phyloP scores from a whole-genome alignment of 2,329 filamentous ascomycete species.

The Epichloe amarillans region DNA sequence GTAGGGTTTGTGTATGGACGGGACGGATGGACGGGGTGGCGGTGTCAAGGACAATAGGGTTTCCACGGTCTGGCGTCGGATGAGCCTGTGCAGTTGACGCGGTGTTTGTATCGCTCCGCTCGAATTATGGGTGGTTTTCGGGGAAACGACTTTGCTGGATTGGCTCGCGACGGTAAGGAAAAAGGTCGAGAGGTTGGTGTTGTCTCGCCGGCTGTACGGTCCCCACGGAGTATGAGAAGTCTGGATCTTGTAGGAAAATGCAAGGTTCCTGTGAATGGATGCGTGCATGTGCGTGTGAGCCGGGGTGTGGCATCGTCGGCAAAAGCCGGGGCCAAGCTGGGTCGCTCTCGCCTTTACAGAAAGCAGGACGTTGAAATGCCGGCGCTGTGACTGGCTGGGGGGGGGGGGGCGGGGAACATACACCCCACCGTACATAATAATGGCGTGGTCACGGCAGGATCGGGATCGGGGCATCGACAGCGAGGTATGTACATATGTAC shows the following conservation, averaged over 20 bases:
- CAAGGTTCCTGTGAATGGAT: no score
- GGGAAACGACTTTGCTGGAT: no score
- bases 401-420: background rate
- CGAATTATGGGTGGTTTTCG: no score
- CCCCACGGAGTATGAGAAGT: background rate
- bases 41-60: background rate
- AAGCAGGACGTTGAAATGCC: background rate
- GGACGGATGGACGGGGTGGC: background rate
- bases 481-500: background rate
- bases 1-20: background rate
- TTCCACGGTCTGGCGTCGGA: background rate
- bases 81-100: background rate
- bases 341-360: background rate
- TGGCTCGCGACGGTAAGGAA: no score
- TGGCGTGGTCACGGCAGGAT: conserved; percentile 14
- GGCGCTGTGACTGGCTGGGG: conserved; percentile 1
- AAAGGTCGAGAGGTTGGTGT: background rate
- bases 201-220: background rate
- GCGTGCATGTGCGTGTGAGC: background rate
- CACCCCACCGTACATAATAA: conserved; percentile 10
- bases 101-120: background rate
- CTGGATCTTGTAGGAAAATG: background rate
- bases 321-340: conserved; percentile 12
- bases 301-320: conserved; percentile 7
- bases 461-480: background rate